Base-by-base conservation (phyloP, 2,329 filamentous ascomycete species). In the Exophiala aquamarina region DNA sequence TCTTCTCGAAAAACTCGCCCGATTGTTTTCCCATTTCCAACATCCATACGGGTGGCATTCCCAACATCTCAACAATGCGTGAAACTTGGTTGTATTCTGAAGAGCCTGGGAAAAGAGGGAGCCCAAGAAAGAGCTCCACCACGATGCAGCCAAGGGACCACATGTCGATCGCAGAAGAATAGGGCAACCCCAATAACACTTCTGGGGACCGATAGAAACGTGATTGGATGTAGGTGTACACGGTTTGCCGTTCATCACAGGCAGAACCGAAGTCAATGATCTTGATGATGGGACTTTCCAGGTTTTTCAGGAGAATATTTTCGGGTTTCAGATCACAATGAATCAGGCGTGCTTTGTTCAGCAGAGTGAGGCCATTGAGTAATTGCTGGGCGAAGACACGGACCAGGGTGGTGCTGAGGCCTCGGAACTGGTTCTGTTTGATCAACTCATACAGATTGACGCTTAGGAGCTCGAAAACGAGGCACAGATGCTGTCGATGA, bases 201-300 rank as follows among this genome's bases (percentile, higher is more conserved):
- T 98, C 93, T 1, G 93, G 93, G 0, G 93, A 98, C 55, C 93
- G 84, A 70, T 98, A 98, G 70, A 98, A 98, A 60, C 93, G 81
- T 8, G 93, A 98, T 68, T 98, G 93, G 52, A 98, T 98, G 67
- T 98, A 98, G 4, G 93, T 98, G 68, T 98, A 98, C 20, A 98
- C 93, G 0, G 93, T 98, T 67, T 98, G 93, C 41, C 93, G 84
- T 71, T 98, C 93, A 67, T 98, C 93, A 68, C 93, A 98, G 11
- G 93, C 93, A 29, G 93, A 98, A 34, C 93, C 93, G 65, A 98
- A 98, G 76, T 98, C 93, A 66, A 98, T 98, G 63, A 98, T 96
- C 70, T 98, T 98, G 78, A 98, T 98, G 59, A 98, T 97, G 3
- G 93, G 93, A 62, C 92, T 97, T 68, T 98, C 93, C 33, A 98